Base-by-base conservation (phyloP, 202 grass and related monocot genomes). In the Hordeum pubiflorum region DNA sequence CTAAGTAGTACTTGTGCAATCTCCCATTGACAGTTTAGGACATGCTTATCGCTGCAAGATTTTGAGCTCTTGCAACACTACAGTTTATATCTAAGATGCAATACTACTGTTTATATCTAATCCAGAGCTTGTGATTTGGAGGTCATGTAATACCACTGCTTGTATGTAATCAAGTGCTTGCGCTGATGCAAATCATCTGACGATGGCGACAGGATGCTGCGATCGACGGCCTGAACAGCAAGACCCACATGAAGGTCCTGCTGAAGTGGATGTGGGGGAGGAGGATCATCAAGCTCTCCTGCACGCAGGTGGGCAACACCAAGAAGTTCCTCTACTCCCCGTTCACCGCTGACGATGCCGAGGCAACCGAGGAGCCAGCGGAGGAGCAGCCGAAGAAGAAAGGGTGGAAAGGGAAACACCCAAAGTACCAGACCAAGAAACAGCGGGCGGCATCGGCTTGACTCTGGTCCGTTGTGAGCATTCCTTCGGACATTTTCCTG, bases 201-300 rank as follows among this genome's bases (percentile, higher is more conserved):
- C 5, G 0, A 70, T 54, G 48, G 48, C 22, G 7, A 80, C 92
- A 97, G 94, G 92, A 87, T 26, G 79, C 90, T 41, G 86, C 81
- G 10, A 89, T 94, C 6, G 21, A 44, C n/a, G 89, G 94, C 52
- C 70, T 97, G 69, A 94, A 91, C 65, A 97, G 94, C 73, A 97
- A 97, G 86, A 97, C 94, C 9, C 91, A 97, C 74, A 94, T 97
- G 94, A 97, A 97, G 78, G 68, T 97, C 34, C 5, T 97, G 76
- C 88, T 97, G 46, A 97, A 97, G 82, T 97, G 94, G 94, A 97
- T 97, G 92, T 88, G 81, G 31, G 94, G 89, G 2, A 83, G 92
- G 59, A 87, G 75, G 27, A 56, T 92, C 46, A 81, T 97, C 20
- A 97, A 91, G 83, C 80, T 97, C 36, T 29, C 57, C 15, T 97